Conservation (phyloP, 768 basidiomycete genomes). For the Russula foetens region DNA sequence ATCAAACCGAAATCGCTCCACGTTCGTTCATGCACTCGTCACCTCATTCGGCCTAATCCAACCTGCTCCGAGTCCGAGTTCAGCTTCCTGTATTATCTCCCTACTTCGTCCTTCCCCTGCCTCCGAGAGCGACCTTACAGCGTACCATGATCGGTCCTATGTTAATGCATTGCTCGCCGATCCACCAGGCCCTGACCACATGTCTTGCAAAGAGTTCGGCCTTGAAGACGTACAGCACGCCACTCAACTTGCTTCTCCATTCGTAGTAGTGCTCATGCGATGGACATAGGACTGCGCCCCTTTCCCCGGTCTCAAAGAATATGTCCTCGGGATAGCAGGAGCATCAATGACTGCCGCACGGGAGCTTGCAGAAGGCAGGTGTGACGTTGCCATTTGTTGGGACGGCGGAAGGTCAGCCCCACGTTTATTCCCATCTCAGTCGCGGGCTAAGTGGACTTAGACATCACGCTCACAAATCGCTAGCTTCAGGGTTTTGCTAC, state of each 20-base stretch:
- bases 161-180: constrained; percentile 9
- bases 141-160: constrained; percentile 16
- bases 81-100: background rate
- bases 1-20: constrained; percentile 25
- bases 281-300: constrained; percentile 67
- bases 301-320: constrained; percentile 61
- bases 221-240: constrained; percentile 48
- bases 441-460: constrained; percentile 28
- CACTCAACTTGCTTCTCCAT: too few species aligned
- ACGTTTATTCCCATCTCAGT: background rate
- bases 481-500: constrained; percentile 89
- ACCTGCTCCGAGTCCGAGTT: background rate
- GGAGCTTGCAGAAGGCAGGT: constrained; percentile 41
- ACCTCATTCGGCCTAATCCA: constrained; percentile 19
- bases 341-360: constrained; percentile 68
- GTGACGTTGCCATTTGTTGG: constrained; percentile 75
- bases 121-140: constrained; percentile 2
- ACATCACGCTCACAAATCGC: constrained; percentile 75
- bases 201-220: constrained; percentile 39
- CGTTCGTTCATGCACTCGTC: constrained; percentile 25
- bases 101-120: constrained; percentile 10
- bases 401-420: constrained; percentile 72
- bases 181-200: background rate
- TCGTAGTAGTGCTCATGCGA: background rate
- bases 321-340: constrained; percentile 66